These are phyloP conservation scores for Leucoagaricus sp. DNA, from an alignment of 1,284 basidiomycete species.

Conservation along the genomic window DNA sequence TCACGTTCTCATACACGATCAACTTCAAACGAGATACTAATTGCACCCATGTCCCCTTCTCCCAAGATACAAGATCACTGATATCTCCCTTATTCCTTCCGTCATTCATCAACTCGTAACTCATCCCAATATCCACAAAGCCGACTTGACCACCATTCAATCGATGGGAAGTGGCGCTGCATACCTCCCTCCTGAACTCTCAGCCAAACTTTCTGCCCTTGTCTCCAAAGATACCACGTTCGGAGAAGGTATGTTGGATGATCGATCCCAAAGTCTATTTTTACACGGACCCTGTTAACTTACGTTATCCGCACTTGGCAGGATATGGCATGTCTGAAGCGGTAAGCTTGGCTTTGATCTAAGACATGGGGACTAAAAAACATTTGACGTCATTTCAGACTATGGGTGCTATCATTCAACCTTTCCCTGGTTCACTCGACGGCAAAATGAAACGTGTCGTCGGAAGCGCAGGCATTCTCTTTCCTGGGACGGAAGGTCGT, in stretches of 20 bases:
- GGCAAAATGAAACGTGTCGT: slow-evolving; percentile 42
- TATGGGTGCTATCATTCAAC: slow-evolving; percentile 47
- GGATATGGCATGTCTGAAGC: slow-evolving; percentile 80
- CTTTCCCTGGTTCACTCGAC: slow-evolving; percentile 46
- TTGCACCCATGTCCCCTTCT: slow-evolving; percentile 2
- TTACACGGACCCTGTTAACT: slow-evolving; percentile 2
- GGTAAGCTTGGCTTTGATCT: slow-evolving; percentile 49
- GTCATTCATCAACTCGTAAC: slow-evolving; percentile 65
- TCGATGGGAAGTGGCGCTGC: slow-evolving; percentile 59
- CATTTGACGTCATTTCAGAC: slow-evolving; percentile 45
- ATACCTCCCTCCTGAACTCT: slow-evolving; percentile 61
- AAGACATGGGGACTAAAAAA: neutral
- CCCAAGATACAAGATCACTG: slow-evolving; percentile 52
- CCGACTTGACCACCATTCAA: slow-evolving; percentile 56
- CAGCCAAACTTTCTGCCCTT: slow-evolving; percentile 40
- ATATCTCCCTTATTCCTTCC: slow-evolving; percentile 60
- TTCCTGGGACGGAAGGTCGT: slow-evolving; percentile 63
- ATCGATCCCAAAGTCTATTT: neutral
- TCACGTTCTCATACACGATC: neutral
- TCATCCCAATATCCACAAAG: slow-evolving; percentile 46
- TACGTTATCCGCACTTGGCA: slow-evolving; percentile 22
- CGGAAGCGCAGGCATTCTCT: slow-evolving; percentile 57
- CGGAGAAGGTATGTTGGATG: slow-evolving; percentile 48
- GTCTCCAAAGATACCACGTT: slow-evolving; percentile 38
- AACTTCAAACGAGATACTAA: too few species aligned